Evolutionary conservation across 306 rosid species (phyloP), one percentile per base, ranked within the genome.

Genomic region (Cucumis cinereus): DNA sequence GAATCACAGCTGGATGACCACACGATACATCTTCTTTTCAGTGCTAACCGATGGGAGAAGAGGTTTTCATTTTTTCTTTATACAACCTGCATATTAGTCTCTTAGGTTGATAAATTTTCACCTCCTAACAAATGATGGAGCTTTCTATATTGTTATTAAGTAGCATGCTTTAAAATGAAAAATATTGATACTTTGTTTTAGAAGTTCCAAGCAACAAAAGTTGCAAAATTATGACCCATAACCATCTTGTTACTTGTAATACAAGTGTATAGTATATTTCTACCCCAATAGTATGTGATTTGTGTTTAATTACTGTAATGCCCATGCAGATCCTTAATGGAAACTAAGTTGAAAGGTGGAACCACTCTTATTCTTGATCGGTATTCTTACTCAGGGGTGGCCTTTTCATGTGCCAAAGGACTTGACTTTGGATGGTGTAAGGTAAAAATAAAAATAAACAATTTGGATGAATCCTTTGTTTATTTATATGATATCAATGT

Each of bases 31-130:
- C 96, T 91, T 54, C 98, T 94, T 78, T 94, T 94, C 71, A 94
- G 97, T 68, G 97, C 98, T 50, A 94, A 94, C 77, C 93, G 98
- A 47, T 94, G 98, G 98, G 98, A 94, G 82, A 94, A 89, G 80
- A 91, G 97, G 97, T 94, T 84, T 7, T 40, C 67, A 24, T 56
- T 40, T 54, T 54, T 58, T 35, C 54, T 52, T n/a, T 66, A 45
- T 58, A 14, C 23, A 36, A 22, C 53, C 23, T 67, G 26, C 50
- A 76, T 53, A 11, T 17, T 77, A 33, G 58, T 26, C 72, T 22
- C 70, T 33, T 73, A 38, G 53, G 22, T 67, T 40, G 22, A 24
- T 10, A 73, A 1, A 19, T 30, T 73, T 20, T 50, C 43, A 52
- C 20, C 17, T 10, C 15, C 26, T 73, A 30, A 49, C 17, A 14